Evolutionary conservation across 2,329 filamentous ascomycete species (phyloP), one percentile per base, ranked within the genome.

Genomic region (Fusarium compactum): DNA sequence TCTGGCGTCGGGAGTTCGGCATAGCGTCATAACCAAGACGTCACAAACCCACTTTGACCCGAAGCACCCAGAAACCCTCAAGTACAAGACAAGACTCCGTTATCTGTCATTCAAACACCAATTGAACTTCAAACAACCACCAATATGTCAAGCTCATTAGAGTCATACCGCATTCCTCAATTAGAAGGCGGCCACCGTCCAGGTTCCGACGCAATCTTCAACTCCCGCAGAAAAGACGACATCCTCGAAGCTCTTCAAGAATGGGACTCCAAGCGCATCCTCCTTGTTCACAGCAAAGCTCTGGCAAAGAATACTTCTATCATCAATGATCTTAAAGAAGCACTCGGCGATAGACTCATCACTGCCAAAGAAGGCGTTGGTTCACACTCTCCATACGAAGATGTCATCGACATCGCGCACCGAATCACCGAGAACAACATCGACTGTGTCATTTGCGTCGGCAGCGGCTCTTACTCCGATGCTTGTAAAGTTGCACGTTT

Each of bases 401-500:
- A 66, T 46, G 63, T 67, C 2, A 67, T 66, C 14, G 55, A 66
- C 14, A 66, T 66, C 4, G 55, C 63, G 0, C 55, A 66, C 0
- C 9, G 18, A 2, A 62, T 67, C n/a, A 67, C 20, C 0, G n/a
- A 41, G 6, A 14, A 67, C 5, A 20, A 24, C 0, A 41, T 62
- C n/a, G 62, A 66, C 4, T 66, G 63, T 27, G 12, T 67, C 1
- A 12, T 66, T 10, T 55, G 63, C 1, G 38, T 66, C 0, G 63
- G 63, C 0, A 66, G 63, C 6, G 63, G 63, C 9, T 66, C 63
- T 2, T 66, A 66, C 15, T 66, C 62, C 0, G 63, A 66, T 2
- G 63, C 62, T 3, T 66, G 63, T 10, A 66, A 66, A 41, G 55
- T 66, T 1, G 62, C 63, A 1, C 63, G 63, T 6, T 30, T 66